phyloP scores from a whole-genome alignment of 164 flowering plant species.

The Saururus chinensis region DNA sequence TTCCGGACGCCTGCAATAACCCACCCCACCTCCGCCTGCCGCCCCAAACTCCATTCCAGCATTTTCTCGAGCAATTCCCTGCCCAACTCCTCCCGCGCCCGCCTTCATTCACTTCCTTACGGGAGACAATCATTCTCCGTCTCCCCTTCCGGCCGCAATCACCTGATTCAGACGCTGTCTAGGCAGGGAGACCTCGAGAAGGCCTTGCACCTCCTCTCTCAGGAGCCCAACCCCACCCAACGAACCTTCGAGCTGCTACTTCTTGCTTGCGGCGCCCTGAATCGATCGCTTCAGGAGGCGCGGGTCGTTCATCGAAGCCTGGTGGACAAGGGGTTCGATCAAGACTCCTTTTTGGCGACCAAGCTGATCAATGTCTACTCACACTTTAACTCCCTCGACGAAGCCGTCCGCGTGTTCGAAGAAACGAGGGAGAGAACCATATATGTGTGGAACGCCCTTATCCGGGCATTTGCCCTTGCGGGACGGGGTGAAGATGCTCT shows the following conservation, averaged over 20 bases:
- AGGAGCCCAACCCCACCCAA: conserved; percentile 43
- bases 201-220: conserved; percentile 51
- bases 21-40: not conserved
- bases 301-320: conserved; percentile 43
- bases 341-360: conserved; percentile 76
- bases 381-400: conserved; percentile 31
- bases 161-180: conserved; percentile 42
- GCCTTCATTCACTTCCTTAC: not conserved
- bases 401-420: conserved; percentile 72
- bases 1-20: not conserved
- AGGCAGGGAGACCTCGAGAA: conserved; percentile 27
- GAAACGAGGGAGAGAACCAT: conserved; percentile 42
- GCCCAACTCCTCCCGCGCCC: not conserved
- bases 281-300: conserved; percentile 38
- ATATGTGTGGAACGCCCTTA: conserved; percentile 69
- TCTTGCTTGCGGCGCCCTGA: conserved; percentile 29
- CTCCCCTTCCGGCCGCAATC: conserved; percentile 23
- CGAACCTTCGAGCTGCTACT: conserved; percentile 68
- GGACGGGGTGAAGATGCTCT: conserved; percentile 55
- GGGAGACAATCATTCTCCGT: not conserved
- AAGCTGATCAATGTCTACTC: conserved; percentile 69
- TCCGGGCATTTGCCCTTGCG: conserved; percentile 56
- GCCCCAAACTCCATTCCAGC: not conserved
- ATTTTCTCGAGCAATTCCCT: not conserved
- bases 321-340: conserved; percentile 43